Evolutionary conservation across 345 rosid genomes (phyloP).

Genomic region (Erodium maritimum): DNA sequence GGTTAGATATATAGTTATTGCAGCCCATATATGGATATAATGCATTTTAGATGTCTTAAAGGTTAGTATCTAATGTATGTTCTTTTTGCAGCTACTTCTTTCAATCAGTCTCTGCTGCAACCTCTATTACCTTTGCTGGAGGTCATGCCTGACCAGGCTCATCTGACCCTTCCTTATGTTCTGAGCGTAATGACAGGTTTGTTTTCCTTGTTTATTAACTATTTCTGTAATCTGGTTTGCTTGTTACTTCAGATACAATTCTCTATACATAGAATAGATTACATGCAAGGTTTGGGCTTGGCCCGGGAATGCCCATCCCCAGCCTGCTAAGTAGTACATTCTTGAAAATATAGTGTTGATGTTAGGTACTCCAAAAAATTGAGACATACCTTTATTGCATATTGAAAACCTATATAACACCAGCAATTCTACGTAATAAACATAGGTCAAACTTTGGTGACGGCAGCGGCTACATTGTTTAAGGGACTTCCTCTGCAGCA

Average conservation of each 20-base stretch:
- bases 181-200: conserved; percentile 32
- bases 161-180: conserved; percentile 20
- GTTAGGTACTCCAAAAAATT: background rate
- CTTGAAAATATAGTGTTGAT: background rate
- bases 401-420: conserved; percentile 1
- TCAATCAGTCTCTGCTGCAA: conserved; percentile 26
- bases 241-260: conserved; percentile 2
- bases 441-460: conserved; percentile 44
- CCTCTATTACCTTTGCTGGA: conserved; percentile 28
- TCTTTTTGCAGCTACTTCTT: conserved; percentile 30
- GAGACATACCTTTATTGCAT: background rate
- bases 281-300: background rate
- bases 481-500: conserved; percentile 45
- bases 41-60: too few species aligned
- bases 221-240: conserved; percentile 5
- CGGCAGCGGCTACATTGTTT: conserved; percentile 26
- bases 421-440: conserved; percentile 2
- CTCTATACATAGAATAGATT: background rate
- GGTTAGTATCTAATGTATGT: background rate
- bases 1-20: too few species aligned
- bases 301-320: background rate
- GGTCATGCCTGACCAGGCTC: conserved; percentile 25
- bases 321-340: background rate
- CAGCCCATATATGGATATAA: too few species aligned
- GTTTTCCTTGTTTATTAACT: conserved; percentile 5